A percentile compares a stretch with the other conserved stretches of the same genome.
These are phyloP conservation scores for Saccharomycopsis crataegensis DNA, from an alignment of 1,139 yeast genomes.

Conservation along the genomic window DNA sequence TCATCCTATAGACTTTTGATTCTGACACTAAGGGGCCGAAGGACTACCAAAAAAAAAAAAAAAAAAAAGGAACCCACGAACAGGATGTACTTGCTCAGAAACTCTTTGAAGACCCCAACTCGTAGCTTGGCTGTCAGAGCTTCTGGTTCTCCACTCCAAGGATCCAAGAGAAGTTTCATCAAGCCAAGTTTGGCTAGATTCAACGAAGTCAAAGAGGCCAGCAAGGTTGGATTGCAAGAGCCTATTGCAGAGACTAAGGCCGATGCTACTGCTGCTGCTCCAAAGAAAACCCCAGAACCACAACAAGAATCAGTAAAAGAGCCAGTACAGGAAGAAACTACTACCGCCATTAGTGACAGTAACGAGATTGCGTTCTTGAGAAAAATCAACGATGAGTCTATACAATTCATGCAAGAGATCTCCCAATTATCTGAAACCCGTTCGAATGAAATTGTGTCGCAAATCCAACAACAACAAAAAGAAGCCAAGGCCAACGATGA, in stretches of 20 bases:
- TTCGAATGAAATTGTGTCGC: not conserved
- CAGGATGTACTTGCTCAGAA: too few species aligned
- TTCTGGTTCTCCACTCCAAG: too few species aligned
- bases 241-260: not conserved
- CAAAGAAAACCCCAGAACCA: not conserved
- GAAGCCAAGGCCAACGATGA: not conserved
- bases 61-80: too few species aligned
- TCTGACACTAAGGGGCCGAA: too few species aligned
- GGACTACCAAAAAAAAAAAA: too few species aligned
- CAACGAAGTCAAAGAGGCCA: not conserved
- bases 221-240: not conserved
- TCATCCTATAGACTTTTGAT: too few species aligned
- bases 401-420: slow-evolving; percentile 6
- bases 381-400: slow-evolving; percentile 12
- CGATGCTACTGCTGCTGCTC: too few species aligned
- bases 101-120: too few species aligned
- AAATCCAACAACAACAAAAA: not conserved
- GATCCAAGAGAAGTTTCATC: not conserved
- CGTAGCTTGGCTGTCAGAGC: too few species aligned
- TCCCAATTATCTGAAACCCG: not conserved
- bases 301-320: not conserved
- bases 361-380: slow-evolving; percentile 2
- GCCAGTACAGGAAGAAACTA: not conserved
- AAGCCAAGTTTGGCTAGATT: not conserved
- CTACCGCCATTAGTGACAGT: not conserved